Evolutionary conservation across 75 land plant genomes (phyloP), one percentile per base, ranked within the genome.

Genomic region (Chamaecyparis obtusa): DNA sequence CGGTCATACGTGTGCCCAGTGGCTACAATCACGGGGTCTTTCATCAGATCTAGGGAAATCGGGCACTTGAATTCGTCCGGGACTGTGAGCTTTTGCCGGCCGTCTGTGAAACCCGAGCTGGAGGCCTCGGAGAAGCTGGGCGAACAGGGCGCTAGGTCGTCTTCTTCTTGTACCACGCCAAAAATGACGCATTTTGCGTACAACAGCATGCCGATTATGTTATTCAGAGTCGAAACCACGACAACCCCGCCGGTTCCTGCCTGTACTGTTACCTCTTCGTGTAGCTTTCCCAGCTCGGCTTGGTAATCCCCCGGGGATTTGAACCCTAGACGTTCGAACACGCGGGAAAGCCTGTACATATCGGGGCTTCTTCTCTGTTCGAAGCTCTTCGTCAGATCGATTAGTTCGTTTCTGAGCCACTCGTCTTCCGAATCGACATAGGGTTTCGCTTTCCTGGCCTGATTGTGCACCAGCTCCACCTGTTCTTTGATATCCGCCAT

Each of bases 1-100:
- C 96, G 92, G 49, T 97, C 99, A 57, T 96, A 97, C 1, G 94
- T 97, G 89, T 95, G 96, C 24, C 99, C 99, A 5, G 98, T 97
- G 0, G 94, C 93, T 24, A 96, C 91, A 21, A 94, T 91, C 72
- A 97, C 99, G 4, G 99, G 99, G 71, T 97, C 99, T 9, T 80
- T 69, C 99, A 97, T 96, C 87, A 97, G 81, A 48, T 97, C 99
- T 44, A 97, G 87, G 1, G 96, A 91, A 85, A 97, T 96, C 16
- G 99, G 95, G 88, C 99, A 96, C 80, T 92, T 88, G 85, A 94
- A 96, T 55, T 97, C 99, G 88, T 94, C 95, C 1, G 99, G 99
- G 5, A 93, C 36, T 0, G 85, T 85, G 36, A 74, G 9, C 32
- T 32, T 74, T 3, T 57, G 43, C 36, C 67, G 4, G 69, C 76